These are phyloP conservation scores for Diaporthe eres DNA, from an alignment of 2,329 filamentous ascomycete species.

Conservation along the genomic window DNA sequence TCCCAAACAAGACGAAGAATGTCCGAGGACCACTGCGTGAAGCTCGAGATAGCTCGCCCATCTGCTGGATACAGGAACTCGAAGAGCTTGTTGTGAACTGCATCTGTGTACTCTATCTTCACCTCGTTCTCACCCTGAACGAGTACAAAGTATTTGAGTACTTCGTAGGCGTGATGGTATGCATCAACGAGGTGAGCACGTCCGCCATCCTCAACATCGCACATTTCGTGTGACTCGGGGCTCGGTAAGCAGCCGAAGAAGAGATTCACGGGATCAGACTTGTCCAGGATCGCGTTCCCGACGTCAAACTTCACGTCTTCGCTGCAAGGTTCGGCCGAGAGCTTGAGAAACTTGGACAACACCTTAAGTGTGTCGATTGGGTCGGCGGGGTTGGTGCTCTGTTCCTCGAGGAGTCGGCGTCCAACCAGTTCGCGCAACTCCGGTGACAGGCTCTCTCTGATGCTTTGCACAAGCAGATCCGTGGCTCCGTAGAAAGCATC, in stretches of 20 bases:
- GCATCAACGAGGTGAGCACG: neutral
- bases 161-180: neutral
- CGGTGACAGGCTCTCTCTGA: neutral
- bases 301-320: neutral
- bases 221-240: neutral
- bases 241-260: neutral
- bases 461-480: too few species aligned
- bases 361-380: fast-evolving
- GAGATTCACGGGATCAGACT: neutral
- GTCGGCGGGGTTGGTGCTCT: neutral
- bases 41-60: fast-evolving
- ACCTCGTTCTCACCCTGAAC: neutral
- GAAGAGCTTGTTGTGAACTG: neutral
- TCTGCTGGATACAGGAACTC: neutral
- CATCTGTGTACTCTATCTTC: fast-evolving
- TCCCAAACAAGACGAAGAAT: neutral
- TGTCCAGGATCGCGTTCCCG: neutral
- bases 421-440: neutral
- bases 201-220: neutral
- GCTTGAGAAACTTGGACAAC: neutral
- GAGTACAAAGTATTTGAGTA: neutral
- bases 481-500: neutral
- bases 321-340: neutral
- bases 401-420: too few species aligned
- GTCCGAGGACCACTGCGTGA: too few species aligned